Evolutionary conservation across 305 asterid species (phyloP).

Genomic region (Fraxinus albicans): DNA sequence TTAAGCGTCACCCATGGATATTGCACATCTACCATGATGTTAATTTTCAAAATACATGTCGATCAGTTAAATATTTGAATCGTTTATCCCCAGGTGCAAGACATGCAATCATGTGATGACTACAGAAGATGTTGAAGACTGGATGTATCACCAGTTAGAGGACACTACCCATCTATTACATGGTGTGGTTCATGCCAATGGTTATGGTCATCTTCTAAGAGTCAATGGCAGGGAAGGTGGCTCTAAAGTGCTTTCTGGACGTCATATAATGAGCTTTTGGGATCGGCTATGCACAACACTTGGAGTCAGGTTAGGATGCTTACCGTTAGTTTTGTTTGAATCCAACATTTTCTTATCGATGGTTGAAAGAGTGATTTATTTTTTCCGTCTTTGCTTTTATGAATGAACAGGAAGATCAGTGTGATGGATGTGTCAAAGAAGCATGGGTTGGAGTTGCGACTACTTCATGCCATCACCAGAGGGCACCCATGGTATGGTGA

Average conservation of each 20-base stretch:
- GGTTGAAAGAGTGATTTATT: neutral
- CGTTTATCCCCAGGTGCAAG: slow-evolving; percentile 54
- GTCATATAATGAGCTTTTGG: slow-evolving; percentile 83
- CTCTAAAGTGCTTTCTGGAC: slow-evolving; percentile 75
- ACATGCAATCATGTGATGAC: slow-evolving; percentile 82
- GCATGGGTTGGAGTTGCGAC: slow-evolving; percentile 75
- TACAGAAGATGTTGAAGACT: slow-evolving; percentile 84
- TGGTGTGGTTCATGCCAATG: slow-evolving; percentile 83
- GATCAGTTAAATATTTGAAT: neutral
- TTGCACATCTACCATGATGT: neutral
- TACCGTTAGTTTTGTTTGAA: neutral
- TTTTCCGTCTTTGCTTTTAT: neutral
- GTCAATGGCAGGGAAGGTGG: slow-evolving; percentile 98
- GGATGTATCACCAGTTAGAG: slow-evolving; percentile 89
- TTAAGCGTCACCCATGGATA: neutral
- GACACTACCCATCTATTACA: slow-evolving; percentile 83
- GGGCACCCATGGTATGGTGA: slow-evolving; percentile 96
- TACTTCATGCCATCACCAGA: slow-evolving; percentile 70
- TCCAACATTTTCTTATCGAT: neutral
- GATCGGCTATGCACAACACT: slow-evolving; percentile 76
- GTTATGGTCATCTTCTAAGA: slow-evolving; percentile 90
- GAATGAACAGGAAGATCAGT: slow-evolving; percentile 63
- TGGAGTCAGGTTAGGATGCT: slow-evolving; percentile 68
- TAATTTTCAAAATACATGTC: neutral
- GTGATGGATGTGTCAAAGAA: slow-evolving; percentile 97